These are phyloP conservation scores for Erodium chrysanthum DNA, from an alignment of 441 rosid species.

Conservation along the genomic window DNA sequence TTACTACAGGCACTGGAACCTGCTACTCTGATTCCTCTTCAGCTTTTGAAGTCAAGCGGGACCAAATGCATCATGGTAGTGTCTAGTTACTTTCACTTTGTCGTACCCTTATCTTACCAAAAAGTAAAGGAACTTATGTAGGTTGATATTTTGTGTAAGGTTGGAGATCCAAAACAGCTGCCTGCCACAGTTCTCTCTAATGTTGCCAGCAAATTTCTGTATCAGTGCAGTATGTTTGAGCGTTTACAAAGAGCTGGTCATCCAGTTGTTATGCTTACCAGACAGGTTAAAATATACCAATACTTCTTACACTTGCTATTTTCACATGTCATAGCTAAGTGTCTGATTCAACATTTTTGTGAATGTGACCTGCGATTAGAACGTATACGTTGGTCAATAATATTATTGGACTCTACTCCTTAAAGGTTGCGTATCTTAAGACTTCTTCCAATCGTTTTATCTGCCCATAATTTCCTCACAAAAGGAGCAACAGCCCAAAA, in stretches of 20 bases:
- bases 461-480: too few relatives aligned
- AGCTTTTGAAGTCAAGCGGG: slow-evolving; percentile 76
- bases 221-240: slow-evolving; percentile 98
- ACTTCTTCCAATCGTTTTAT: neutral
- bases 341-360: neutral
- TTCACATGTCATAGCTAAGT: neutral
- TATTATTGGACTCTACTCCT: neutral
- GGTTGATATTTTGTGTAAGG: slow-evolving; percentile 37
- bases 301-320: slow-evolving; percentile 10
- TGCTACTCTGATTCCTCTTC: slow-evolving; percentile 95
- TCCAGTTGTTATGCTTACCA: slow-evolving; percentile 89
- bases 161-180: slow-evolving; percentile 99
- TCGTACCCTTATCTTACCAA: neutral
- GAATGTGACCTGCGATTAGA: neutral
- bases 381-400: neutral
- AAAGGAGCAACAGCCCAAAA: too few relatives aligned
- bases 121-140: slow-evolving; percentile 13
- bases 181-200: slow-evolving; percentile 97
- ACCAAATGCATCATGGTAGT: slow-evolving; percentile 89
- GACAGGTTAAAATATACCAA: slow-evolving; percentile 47
- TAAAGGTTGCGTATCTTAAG: neutral
- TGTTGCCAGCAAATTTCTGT: slow-evolving; percentile 83
- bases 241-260: slow-evolving; percentile 93
- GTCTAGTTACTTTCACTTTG: slow-evolving; percentile 15
- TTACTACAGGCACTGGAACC: slow-evolving; percentile 87